These are phyloP conservation scores for Penicillium arizonense DNA, from an alignment of 495 filamentous ascomycete species.

Conservation along the genomic window DNA sequence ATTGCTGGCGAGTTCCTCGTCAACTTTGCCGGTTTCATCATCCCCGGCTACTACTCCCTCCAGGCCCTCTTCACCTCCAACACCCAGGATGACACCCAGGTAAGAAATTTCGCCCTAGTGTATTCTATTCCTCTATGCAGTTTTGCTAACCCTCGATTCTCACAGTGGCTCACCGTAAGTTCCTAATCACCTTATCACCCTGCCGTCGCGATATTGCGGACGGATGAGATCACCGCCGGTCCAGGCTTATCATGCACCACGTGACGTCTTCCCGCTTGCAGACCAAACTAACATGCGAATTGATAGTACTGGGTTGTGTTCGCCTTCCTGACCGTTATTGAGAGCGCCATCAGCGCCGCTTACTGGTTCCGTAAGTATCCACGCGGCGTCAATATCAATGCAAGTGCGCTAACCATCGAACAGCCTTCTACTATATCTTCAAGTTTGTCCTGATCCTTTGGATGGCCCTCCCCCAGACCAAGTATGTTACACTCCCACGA, in stretches of 20 bases:
- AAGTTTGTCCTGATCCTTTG: conserved; percentile 96
- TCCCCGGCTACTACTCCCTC: conserved; percentile 95
- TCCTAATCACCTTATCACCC: conserved; percentile 18
- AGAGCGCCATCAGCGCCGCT: conserved; percentile 88
- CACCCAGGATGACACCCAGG: conserved; percentile 90
- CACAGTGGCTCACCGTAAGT: conserved; percentile 68
- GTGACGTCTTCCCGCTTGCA: conserved; percentile 18
- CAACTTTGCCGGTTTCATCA: conserved; percentile 90
- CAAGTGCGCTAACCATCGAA: conserved; percentile 8
- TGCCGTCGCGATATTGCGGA: conserved; percentile 3
- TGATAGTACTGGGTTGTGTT: conserved; percentile 95
- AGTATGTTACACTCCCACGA: conserved; percentile 54
- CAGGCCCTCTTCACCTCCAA: conserved; percentile 78
- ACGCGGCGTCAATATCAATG: not conserved
- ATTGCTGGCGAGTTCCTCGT: conserved; percentile 95
- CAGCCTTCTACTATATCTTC: conserved; percentile 99
- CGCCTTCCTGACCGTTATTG: conserved; percentile 86
- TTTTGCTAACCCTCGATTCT: conserved; percentile 12
- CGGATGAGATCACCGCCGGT: conserved; percentile 10
- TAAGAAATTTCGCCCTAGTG: conserved; percentile 31
- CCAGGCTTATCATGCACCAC: conserved; percentile 17
- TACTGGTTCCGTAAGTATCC: conserved; percentile 89
- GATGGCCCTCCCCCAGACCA: conserved; percentile 92
- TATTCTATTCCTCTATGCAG: conserved; percentile 4
- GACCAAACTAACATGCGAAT: conserved; percentile 13